These are phyloP conservation scores for Plasmodium adleri DNA, from an alignment of 169 alveolate species.

Conservation along the genomic window DNA sequence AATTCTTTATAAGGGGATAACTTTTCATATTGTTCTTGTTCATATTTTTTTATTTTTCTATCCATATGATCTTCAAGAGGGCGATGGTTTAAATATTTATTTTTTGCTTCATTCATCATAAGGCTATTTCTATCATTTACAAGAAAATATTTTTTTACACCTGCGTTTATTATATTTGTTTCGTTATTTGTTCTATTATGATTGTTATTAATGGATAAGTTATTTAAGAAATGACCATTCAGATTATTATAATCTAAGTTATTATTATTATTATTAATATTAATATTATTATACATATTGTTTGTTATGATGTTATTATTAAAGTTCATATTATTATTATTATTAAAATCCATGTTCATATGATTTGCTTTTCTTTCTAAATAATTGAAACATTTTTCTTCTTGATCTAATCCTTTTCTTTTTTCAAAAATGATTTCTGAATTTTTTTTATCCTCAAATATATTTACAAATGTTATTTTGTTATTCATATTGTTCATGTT, in stretches of 20 bases:
- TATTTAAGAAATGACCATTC: neutral
- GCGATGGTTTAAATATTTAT: neutral
- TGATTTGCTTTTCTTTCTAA: neutral
- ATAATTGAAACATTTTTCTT: neutral
- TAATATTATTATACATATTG: too few relatives aligned
- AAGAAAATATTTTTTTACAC: neutral
- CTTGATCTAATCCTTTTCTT: constrained; percentile 4
- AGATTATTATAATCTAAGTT: too few relatives aligned
- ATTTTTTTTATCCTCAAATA: constrained; percentile 7
- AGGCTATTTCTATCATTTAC: neutral
- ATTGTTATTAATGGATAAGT: too few relatives aligned
- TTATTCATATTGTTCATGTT: neutral
- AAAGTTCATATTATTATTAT: too few relatives aligned
- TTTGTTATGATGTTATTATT: too few relatives aligned
- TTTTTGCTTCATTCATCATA: neutral
- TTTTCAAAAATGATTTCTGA: neutral
- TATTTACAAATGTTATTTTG: neutral
- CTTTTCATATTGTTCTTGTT: neutral
- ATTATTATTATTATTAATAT: too few relatives aligned
- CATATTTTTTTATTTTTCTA: neutral
- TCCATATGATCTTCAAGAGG: neutral
- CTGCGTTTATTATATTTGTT: neutral
- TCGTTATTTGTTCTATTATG: neutral
- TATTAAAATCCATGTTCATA: too few relatives aligned
- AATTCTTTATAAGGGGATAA: neutral